These are phyloP conservation scores for Mortierella sp. DNA, from an alignment of 371 early-diverging fungal species.

Conservation along the genomic window DNA sequence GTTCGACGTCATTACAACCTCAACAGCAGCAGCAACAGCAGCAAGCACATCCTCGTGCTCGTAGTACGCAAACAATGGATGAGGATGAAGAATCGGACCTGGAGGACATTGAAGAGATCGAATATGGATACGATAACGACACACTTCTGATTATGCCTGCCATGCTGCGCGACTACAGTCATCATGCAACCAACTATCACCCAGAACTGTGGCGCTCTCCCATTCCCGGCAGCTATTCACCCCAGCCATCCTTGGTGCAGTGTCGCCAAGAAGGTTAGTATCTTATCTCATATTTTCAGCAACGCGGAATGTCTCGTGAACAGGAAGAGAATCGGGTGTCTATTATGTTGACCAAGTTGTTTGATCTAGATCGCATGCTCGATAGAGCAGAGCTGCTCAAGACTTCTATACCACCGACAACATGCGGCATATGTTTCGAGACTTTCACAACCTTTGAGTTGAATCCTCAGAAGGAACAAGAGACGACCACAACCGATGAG, in stretches of 20 bases:
- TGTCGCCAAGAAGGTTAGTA: constrained; percentile 43
- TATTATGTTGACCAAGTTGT: not conserved
- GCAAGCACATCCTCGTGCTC: not conserved
- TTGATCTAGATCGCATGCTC: constrained; percentile 32
- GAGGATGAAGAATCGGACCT: constrained; percentile 4
- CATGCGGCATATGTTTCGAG: constrained; percentile 53
- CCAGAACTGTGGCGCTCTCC: constrained; percentile 44
- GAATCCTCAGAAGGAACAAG: constrained; percentile 9
- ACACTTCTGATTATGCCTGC: constrained; percentile 46
- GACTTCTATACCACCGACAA: constrained; percentile 43
- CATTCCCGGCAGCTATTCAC: constrained; percentile 18
- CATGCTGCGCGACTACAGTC: constrained; percentile 51
- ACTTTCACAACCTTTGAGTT: constrained; percentile 43
- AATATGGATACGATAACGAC: constrained; percentile 51
- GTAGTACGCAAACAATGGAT: not conserved
- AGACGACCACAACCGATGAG: not conserved
- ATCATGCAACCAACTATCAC: constrained; percentile 54
- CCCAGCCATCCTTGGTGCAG: constrained; percentile 14
- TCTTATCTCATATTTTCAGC: no score
- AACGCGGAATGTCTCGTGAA: not conserved
- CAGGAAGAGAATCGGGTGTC: no score
- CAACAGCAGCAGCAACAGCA: constrained; percentile 8
- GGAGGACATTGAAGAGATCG: constrained; percentile 41
- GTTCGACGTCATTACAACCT: not conserved
- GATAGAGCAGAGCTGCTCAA: constrained; percentile 45